A percentile compares a stretch with the other conserved stretches of the same genome.
phyloP scores from a whole-genome alignment of 1,139 yeast genomes.

The Insectozyma bohioensis region DNA sequence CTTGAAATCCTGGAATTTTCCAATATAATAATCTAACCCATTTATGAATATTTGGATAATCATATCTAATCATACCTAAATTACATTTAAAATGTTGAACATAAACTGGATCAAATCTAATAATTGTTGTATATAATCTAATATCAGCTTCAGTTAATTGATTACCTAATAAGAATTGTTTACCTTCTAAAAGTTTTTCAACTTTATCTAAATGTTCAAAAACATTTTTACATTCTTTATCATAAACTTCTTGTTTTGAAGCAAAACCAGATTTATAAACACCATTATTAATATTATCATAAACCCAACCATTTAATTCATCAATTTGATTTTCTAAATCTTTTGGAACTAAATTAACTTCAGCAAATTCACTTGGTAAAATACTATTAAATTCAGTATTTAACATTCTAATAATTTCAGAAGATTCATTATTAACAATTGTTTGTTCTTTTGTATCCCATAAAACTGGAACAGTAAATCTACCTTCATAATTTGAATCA shows the following conservation, averaged over 20 bases:
- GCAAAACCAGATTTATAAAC: constrained; percentile 95
- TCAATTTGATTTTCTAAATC: constrained; percentile 59
- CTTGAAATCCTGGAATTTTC: constrained; percentile 73
- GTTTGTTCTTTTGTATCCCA: constrained; percentile 85
- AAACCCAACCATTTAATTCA: constrained; percentile 79
- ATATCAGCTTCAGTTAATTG: constrained; percentile 86
- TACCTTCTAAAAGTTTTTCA: constrained; percentile 58
- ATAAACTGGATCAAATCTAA: constrained; percentile 88
- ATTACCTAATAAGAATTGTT: constrained; percentile 59
- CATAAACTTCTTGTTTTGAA: constrained; percentile 79
- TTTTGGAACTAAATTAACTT: constrained; percentile 65
- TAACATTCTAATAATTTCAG: constrained; percentile 84
- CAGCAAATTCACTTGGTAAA: constrained; percentile 46
- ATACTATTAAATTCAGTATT: constrained; percentile 60
- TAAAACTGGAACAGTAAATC: constrained; percentile 89
- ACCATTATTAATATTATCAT: constrained; percentile 85
- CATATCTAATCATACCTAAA: constrained; percentile 73
- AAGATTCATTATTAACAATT: constrained; percentile 86
- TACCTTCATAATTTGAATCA: constrained; percentile 70
- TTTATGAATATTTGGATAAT: constrained; percentile 73
- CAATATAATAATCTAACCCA: constrained; percentile 87
- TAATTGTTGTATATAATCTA: constrained; percentile 71
- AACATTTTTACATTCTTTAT: constrained; percentile 61
- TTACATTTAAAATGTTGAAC: constrained; percentile 96
- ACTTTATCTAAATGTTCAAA: constrained; percentile 75